These are phyloP conservation scores for Areca catechu DNA, from an alignment of 176 grass and related monocot genomes.

Conservation along the genomic window DNA sequence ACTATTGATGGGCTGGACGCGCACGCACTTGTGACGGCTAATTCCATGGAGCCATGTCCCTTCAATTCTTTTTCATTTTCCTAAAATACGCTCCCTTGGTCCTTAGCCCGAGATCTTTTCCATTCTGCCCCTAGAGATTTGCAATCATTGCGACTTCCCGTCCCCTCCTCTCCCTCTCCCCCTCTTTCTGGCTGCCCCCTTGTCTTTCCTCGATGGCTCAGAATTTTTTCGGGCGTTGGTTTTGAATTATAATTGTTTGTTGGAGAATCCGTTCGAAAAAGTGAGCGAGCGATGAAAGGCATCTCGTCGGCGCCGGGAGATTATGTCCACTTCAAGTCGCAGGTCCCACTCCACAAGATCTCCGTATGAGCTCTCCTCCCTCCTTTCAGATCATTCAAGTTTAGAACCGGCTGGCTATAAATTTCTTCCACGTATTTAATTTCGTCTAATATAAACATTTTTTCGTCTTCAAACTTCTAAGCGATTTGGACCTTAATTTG, in stretches of 20 bases:
- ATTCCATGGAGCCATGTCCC: no score
- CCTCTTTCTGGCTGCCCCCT: background rate
- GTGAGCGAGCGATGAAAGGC: constrained; percentile 22
- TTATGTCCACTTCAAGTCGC: constrained; percentile 91
- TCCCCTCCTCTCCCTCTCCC: background rate
- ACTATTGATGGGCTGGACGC: no score
- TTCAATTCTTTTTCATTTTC: no score
- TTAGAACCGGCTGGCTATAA: no score
- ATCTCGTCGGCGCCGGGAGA: constrained; percentile 52
- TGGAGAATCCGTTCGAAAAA: background rate
- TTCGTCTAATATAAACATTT: background rate
- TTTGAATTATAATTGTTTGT: no score
- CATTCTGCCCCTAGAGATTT: no score
- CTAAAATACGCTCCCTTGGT: no score
- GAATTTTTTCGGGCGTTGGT: background rate
- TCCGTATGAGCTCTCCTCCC: constrained; percentile 32
- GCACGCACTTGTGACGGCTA: no score
- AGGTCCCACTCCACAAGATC: constrained; percentile 94
- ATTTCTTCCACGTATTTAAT: background rate
- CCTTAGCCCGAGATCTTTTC: no score
- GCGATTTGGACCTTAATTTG: no score
- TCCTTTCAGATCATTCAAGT: background rate
- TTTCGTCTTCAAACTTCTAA: no score
- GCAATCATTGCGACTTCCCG: background rate
- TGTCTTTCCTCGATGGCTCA: background rate